Evolutionary conservation across 2,329 filamentous ascomycete genomes (phyloP).

Genomic region (Davidsoniella eucalypti): DNA sequence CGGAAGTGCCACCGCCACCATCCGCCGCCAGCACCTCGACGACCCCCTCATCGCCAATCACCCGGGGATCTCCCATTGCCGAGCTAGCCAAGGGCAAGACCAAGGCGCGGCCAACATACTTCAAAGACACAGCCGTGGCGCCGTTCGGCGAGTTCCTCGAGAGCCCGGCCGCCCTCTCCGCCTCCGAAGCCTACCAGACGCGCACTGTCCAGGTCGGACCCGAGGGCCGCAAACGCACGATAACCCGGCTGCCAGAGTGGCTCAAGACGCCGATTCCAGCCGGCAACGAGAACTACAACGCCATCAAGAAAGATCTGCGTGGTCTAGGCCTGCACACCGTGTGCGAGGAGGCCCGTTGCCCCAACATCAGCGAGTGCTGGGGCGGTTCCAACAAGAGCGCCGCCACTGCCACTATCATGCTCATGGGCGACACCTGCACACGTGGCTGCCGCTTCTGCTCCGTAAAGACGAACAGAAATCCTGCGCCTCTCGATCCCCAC

Average conservation of each 20-base stretch:
- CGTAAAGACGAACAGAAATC: conserved; percentile 70
- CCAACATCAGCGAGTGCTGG: conserved; percentile 98
- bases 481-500: conserved; percentile 74
- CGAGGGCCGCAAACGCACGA: conserved; percentile 43
- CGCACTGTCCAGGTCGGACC: conserved; percentile 49
- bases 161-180: conserved; percentile 26
- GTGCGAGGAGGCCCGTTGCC: conserved; percentile 92
- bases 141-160: conserved; percentile 42
- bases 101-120: conserved; percentile 32
- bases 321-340: conserved; percentile 87
- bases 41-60: conserved; percentile 12
- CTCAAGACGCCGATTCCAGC: conserved; percentile 89
- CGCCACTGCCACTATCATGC: conserved; percentile 95
- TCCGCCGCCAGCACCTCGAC: conserved; percentile 14
- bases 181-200: conserved; percentile 41
- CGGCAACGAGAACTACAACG: conserved; percentile 69
- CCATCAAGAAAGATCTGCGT: conserved; percentile 83
- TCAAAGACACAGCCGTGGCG: conserved; percentile 40
- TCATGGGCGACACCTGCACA: conserved; percentile 98
- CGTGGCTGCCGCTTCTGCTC: conserved; percentile 92
- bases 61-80: conserved; percentile 9
- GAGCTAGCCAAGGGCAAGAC: conserved; percentile 21
- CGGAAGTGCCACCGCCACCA: conserved; percentile 23
- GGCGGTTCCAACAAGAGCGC: conserved; percentile 75
- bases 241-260: conserved; percentile 74